Evolutionary conservation across 148 eudicot genomes (phyloP).

Genomic region (Rhododendron williamsianum): DNA sequence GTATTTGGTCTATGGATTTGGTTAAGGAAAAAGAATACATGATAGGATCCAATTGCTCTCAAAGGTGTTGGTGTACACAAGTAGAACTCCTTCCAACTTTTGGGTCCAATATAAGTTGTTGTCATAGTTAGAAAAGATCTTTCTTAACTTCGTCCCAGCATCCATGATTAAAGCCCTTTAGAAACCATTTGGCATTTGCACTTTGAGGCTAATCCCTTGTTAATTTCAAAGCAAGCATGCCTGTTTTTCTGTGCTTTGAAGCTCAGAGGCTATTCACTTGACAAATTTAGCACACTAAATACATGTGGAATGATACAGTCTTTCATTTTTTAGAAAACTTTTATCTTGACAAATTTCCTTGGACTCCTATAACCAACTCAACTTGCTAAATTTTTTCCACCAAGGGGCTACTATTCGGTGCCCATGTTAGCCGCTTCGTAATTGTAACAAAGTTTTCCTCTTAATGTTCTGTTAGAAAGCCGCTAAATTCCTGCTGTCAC

Average conservation of each 20-base stretch:
- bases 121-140: background rate
- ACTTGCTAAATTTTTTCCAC: background rate
- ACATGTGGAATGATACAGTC: background rate
- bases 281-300: background rate
- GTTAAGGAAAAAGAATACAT: background rate
- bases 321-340: too few species aligned
- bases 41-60: background rate
- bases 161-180: background rate
- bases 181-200: background rate
- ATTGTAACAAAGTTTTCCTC: background rate
- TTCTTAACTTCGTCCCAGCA: background rate
- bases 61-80: background rate
- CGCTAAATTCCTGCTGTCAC: background rate
- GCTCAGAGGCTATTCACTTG: background rate
- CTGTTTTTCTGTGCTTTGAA: background rate
- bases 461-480: background rate
- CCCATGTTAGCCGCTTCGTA: background rate
- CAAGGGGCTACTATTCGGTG: background rate
- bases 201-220: background rate
- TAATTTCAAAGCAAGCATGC: background rate
- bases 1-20: background rate
- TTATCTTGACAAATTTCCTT: too few species aligned
- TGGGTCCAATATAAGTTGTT: background rate
- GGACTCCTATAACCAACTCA: background rate
- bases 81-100: background rate